Evolutionary conservation across 352 stramenopile genomes (phyloP).

Genomic region (Phytophthora cactorum): DNA sequence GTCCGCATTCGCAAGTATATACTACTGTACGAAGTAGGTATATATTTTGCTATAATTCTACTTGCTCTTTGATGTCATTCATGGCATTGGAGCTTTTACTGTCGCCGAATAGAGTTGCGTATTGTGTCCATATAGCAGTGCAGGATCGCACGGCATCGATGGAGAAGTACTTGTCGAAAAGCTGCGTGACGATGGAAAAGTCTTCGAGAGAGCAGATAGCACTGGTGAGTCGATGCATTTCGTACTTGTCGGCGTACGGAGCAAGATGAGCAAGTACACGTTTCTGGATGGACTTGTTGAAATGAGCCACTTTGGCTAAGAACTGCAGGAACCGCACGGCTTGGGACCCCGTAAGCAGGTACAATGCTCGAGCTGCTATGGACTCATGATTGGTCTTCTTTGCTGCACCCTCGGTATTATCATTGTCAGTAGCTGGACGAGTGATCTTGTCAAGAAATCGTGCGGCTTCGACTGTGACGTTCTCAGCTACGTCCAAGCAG

Average conservation of each 20-base stretch:
- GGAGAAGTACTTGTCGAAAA: slow-evolving; percentile 52
- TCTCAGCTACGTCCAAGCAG: slow-evolving; percentile 70
- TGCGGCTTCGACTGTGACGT: slow-evolving; percentile 68
- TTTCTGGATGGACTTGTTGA: slow-evolving; percentile 60
- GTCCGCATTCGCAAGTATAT: too few species aligned
- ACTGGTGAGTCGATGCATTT: slow-evolving; percentile 63
- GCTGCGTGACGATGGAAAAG: slow-evolving; percentile 39
- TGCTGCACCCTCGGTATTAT: neutral
- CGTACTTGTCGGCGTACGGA: slow-evolving; percentile 46
- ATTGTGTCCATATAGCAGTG: slow-evolving; percentile 59
- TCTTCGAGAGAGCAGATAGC: slow-evolving; percentile 52
- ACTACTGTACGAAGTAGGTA: too few species aligned
- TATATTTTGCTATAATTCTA: neutral
- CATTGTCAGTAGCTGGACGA: slow-evolving; percentile 12
- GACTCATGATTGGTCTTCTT: slow-evolving; percentile 13
- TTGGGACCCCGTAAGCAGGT: slow-evolving; percentile 62
- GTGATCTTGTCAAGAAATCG: slow-evolving; percentile 69
- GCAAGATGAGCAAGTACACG: slow-evolving; percentile 51
- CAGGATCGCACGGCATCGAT: slow-evolving; percentile 25
- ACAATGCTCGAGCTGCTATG: slow-evolving; percentile 50
- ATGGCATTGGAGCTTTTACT: slow-evolving; percentile 31
- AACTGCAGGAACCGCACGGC: slow-evolving; percentile 75
- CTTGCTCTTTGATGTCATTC: slow-evolving; percentile 1
- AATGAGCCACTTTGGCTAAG: slow-evolving; percentile 65
- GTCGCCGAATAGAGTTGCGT: slow-evolving; percentile 53